Evolutionary conservation across 2,329 filamentous ascomycete genomes (phyloP), one percentile per base, ranked within the genome.

Genomic region (Aspergillus tamarii): DNA sequence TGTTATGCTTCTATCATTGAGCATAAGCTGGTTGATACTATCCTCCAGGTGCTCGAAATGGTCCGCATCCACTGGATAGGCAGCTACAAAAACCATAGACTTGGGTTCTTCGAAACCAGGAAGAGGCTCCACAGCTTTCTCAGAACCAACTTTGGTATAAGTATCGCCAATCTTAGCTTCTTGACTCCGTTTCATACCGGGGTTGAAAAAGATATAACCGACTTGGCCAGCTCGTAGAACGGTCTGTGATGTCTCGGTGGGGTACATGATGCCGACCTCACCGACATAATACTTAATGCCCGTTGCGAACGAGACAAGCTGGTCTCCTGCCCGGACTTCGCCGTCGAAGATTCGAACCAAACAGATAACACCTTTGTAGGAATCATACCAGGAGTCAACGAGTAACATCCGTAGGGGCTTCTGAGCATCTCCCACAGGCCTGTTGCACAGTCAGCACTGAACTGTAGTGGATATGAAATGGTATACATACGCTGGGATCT

Each of bases 331-430:
- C 63, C 85, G 88, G 66, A 99, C 84, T 58, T 88, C 87, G 12
- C 95, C 95, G 68, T 98, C 93, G 72, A 99, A 99, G 21, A 99
- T 84, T 12, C 95, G 86, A 14, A 99, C 93, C 8, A 99, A 84
- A 58, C 97, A 85, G 59, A 98, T 91, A 41, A 99, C 95, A 14
- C 95, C 95, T 69, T 93, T 91, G 78, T 97, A 99, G 65, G 90
- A 94, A 74, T 97, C 94, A 76, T 99, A 99, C 95, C 95, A 99
- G 26, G 94, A 97, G 79, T 99, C 95, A 32, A 99, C 93, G 16
- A 99, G 87, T 55, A 99, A 83, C 80, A 98, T 86, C 64, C 92
- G 89, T 62, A 97, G 79, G 1, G 93, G 92, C 71, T 89, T 91
- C 19, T 80, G 84, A 59, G 84, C 80, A 70, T 95, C 89, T 5